Conservation (phyloP, 345 rosid species). For the Camelina hispida region DNA sequence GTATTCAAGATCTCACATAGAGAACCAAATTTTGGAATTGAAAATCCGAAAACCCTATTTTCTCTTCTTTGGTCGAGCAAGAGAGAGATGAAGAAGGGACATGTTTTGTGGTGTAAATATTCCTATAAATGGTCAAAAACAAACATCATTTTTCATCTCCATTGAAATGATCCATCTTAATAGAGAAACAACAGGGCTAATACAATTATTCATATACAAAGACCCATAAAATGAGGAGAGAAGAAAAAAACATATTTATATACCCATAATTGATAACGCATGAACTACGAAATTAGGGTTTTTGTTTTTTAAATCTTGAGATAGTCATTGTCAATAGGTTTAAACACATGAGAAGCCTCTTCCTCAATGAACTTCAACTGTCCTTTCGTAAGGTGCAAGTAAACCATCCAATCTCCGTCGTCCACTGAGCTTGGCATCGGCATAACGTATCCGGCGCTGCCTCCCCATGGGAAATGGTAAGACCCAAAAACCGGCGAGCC, state of each 20-base stretch:
- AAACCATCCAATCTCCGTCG: slow-evolving; percentile 60
- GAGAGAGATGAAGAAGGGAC: too few species aligned
- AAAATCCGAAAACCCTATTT: too few species aligned
- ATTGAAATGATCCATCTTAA: too few species aligned
- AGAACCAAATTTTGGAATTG: too few species aligned
- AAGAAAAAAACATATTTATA: background rate
- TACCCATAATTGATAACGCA: background rate
- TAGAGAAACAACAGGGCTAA: too few species aligned
- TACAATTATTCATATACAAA: slow-evolving; percentile 23
- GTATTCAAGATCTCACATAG: too few species aligned
- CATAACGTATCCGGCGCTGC: slow-evolving; percentile 59
- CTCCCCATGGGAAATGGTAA: slow-evolving; percentile 63
- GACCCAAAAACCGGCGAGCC: slow-evolving; percentile 57
- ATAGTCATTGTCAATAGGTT: slow-evolving; percentile 49
- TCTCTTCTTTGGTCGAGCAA: too few species aligned
- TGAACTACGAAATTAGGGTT: background rate
- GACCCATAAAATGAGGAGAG: background rate
- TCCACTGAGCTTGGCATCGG: slow-evolving; percentile 59
- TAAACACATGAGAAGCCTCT: slow-evolving; percentile 49
- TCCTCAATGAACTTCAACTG: slow-evolving; percentile 53
- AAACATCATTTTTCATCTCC: too few species aligned
- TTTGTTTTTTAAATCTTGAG: slow-evolving; percentile 37
- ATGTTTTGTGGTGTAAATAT: too few species aligned
- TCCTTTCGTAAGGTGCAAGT: slow-evolving; percentile 49
- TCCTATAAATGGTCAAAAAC: too few species aligned